Evolutionary conservation across 441 rosid genomes (phyloP).

Genomic region (Pelargonium australe): DNA sequence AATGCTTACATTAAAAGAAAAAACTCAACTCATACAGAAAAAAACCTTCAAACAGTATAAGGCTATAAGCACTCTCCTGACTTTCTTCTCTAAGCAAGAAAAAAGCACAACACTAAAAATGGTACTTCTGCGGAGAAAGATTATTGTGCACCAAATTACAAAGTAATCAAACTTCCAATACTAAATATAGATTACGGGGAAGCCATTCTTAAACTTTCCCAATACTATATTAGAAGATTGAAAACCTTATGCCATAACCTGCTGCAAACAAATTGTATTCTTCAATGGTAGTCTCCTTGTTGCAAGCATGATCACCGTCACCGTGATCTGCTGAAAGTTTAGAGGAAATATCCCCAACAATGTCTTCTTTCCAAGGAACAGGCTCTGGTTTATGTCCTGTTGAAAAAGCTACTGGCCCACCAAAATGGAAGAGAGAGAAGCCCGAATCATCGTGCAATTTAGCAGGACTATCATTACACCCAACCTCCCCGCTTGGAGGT

Average conservation of each 20-base stretch:
- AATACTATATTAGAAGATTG: constrained; percentile 64
- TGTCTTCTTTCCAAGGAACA: constrained; percentile 36
- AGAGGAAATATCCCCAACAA: constrained; percentile 40
- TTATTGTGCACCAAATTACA: constrained; percentile 44
- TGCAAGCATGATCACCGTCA: constrained; percentile 39
- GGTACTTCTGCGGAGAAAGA: constrained; percentile 34
- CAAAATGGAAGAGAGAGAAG: constrained; percentile 89
- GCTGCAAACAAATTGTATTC: constrained; percentile 91
- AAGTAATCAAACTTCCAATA: constrained; percentile 39
- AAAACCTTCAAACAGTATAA: too few species aligned
- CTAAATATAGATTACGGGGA: constrained; percentile 34
- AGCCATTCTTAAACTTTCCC: constrained; percentile 33
- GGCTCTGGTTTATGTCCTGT: constrained; percentile 39
- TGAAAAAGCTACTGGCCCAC: constrained; percentile 71
- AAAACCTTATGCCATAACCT: constrained; percentile 60
- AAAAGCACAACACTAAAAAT: constrained; percentile 28
- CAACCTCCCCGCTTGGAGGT: constrained; percentile 28
- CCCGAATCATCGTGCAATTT: constrained; percentile 32
- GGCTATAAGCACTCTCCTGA: too few species aligned
- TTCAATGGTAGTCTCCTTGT: constrained; percentile 44
- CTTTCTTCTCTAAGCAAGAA: too few species aligned
- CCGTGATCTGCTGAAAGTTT: constrained; percentile 42
- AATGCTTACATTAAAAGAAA: too few species aligned
- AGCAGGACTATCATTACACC: constrained; percentile 19
- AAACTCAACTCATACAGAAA: too few species aligned